A percentile compares a stretch with the other conserved stretches of the same genome.
These are phyloP conservation scores for Passalora sequoiae DNA, from an alignment of 2,329 filamentous ascomycete genomes.

Conservation along the genomic window DNA sequence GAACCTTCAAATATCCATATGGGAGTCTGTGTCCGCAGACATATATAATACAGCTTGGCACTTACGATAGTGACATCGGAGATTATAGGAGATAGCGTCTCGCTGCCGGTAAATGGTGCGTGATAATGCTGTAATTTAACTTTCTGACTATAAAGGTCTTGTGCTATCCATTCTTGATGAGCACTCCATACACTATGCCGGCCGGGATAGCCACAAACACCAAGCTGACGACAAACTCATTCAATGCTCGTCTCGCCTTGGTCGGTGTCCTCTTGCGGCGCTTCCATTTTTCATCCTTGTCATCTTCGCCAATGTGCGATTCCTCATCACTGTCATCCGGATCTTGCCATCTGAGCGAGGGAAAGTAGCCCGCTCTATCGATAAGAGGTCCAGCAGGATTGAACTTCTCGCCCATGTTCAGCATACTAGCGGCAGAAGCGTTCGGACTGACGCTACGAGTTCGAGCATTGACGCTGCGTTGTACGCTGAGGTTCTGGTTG, in stretches of 20 bases:
- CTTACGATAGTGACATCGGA: too few species aligned
- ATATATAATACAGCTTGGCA: too few species aligned
- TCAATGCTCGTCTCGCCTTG: constrained; percentile 17
- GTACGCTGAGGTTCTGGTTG: constrained; percentile 26
- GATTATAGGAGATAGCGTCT: too few species aligned
- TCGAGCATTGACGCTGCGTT: constrained; percentile 30
- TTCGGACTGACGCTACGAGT: constrained; percentile 38
- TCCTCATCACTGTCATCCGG: constrained; percentile 30
- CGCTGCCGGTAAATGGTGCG: too few species aligned
- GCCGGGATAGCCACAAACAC: constrained; percentile 17
- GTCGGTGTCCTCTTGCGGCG: constrained; percentile 12
- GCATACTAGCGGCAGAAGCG: constrained; percentile 22
- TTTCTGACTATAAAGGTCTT: too few species aligned
- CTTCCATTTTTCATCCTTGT: constrained; percentile 20
- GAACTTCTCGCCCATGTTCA: constrained; percentile 25
- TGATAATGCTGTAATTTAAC: too few species aligned
- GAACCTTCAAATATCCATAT: too few species aligned
- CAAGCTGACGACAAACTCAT: constrained; percentile 17
- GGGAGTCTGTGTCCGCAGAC: too few species aligned
- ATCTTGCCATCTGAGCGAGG: constrained; percentile 30
- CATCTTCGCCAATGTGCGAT: constrained; percentile 19
- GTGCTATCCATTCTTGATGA: constrained; percentile 18
- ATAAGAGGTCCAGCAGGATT: constrained; percentile 32
- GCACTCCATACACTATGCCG: constrained; percentile 17
- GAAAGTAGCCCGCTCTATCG: constrained; percentile 41